Evolutionary conservation across 345 rosid species (phyloP).

Genomic region (Gossypium ekmanianum): DNA sequence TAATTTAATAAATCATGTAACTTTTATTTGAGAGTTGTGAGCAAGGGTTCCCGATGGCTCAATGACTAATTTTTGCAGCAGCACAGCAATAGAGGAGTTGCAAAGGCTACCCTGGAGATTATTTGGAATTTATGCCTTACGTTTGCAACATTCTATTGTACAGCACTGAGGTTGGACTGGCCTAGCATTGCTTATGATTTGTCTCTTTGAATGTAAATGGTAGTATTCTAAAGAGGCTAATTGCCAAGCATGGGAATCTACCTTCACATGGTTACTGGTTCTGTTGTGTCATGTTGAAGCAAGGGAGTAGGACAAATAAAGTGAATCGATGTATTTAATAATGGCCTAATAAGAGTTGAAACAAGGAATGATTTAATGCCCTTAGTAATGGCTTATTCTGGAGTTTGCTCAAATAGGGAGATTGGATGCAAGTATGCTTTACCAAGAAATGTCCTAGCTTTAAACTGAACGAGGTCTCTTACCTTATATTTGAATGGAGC

Average conservation of each 20-base stretch:
- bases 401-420: background rate
- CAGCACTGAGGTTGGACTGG: background rate
- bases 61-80: background rate
- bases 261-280: background rate
- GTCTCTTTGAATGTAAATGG: background rate
- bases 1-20: background rate
- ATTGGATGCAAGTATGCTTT: background rate
- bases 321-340: background rate
- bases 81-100: background rate
- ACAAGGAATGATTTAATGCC: background rate
- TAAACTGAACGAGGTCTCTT: background rate
- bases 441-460: background rate
- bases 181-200: background rate
- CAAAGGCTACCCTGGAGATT: background rate
- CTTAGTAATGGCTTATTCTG: background rate
- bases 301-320: background rate
- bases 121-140: background rate
- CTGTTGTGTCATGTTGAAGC: background rate
- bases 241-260: conserved; percentile 4
- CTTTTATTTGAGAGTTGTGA: background rate
- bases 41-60: background rate
- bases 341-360: background rate
- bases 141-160: background rate
- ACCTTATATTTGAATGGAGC: background rate
- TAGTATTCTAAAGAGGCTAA: background rate